These are phyloP conservation scores for Backusella liffmaniae DNA, from an alignment of 192 early-diverging fungal genomes.

Conservation along the genomic window DNA sequence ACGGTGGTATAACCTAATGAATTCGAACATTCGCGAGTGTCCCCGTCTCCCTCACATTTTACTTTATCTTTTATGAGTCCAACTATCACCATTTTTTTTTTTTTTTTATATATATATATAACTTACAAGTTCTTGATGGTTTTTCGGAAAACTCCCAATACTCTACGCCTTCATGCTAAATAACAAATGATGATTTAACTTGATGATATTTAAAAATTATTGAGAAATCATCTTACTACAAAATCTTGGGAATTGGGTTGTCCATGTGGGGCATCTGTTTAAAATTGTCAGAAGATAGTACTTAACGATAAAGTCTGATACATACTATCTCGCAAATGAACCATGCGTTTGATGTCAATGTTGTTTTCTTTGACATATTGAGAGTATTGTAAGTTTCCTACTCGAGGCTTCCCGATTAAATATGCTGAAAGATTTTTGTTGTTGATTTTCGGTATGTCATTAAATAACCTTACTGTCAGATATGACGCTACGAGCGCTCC, in stretches of 20 bases:
- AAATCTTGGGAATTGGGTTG: neutral
- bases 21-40: neutral
- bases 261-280: neutral
- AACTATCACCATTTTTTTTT: neutral
- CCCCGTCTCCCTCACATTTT: neutral
- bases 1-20: neutral
- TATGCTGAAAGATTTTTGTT: neutral
- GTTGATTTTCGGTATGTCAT: neutral
- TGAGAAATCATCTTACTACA: neutral
- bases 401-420: neutral
- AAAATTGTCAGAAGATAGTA: neutral
- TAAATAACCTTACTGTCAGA: neutral
- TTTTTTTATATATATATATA: neutral
- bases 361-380: neutral
- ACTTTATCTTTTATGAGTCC: neutral
- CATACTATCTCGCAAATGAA: neutral
- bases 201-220: too few species aligned
- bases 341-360: neutral
- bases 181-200: neutral
- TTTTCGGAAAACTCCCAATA: neutral
- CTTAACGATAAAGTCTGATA: neutral
- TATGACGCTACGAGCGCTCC: neutral
- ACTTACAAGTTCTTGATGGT: neutral
- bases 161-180: constrained; percentile 2
- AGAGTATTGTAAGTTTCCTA: neutral